Base-by-base conservation (phyloP, 345 rosid species). In the Gossypioides kirkii region DNA sequence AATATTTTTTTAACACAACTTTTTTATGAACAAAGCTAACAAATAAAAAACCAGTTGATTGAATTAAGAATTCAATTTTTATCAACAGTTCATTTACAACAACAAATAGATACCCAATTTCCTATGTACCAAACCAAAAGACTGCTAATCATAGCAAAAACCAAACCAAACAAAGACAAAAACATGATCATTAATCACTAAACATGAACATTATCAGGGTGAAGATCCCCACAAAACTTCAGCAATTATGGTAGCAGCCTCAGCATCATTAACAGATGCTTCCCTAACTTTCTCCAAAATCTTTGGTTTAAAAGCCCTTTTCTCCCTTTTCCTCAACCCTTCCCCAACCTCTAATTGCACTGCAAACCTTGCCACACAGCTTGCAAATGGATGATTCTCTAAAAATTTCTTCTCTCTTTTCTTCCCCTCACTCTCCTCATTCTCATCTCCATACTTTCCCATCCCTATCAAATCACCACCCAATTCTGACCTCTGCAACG, bases 171-270 rank as follows among this genome's bases (percentile, higher is more conserved):
- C 2, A 46, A 75, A 8, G 38, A 32, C 38, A 32, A 32, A 32
- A 32, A 32, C 38, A 32, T 32, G 38, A 32, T 32, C 38, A 32
- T 32, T 25, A 45, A 13, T 70, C 17, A 13, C 32, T 4, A 10
- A 17, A 18, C n/a, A 17, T 32, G 6, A 10, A 14, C 56, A 6
- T 6, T 23, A 46, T 85, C 82, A 88, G 63, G 92, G 92, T 50
- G 91, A 86, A 71, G 96, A 84, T 0, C 92, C 92, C 96, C 91
- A 88, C 82, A 90, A 73, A 63, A 90, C 92, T 74, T 90, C 92
- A 42, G 96, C 96, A 36, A 80, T 69, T 74, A 88, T 78, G 28
- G 91, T 88, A 60, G 91, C 89, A 20, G 87, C 87, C 52, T 90
- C 96, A 2, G 92, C 89, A 73, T 87, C 87, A 55, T 79, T 77